Conservation (phyloP, 1,139 yeast genomes). For the Diutina ranongensis region DNA sequence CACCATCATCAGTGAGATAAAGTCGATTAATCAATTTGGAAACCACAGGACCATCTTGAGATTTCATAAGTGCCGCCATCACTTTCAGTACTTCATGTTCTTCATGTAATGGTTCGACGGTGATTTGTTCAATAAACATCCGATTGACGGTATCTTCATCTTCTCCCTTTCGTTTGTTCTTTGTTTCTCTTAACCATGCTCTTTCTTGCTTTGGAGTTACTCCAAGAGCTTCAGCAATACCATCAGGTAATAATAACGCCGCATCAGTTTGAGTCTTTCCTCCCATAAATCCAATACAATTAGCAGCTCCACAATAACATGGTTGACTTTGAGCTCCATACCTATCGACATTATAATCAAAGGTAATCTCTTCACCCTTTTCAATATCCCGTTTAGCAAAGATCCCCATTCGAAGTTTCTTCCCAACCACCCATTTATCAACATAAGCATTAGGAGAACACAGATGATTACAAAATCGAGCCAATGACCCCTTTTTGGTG, state of each 20-base stretch:
- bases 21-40: slow-evolving; percentile 60
- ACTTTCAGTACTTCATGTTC: slow-evolving; percentile 63
- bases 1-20: slow-evolving; percentile 39
- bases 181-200: slow-evolving; percentile 53
- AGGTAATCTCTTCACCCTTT: slow-evolving; percentile 86
- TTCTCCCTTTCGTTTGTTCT: slow-evolving; percentile 31
- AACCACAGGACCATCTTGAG: slow-evolving; percentile 58
- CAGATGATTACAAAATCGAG: slow-evolving; percentile 89
- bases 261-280: slow-evolving; percentile 95
- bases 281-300: slow-evolving; percentile 88
- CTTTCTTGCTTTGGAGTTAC: slow-evolving; percentile 50
- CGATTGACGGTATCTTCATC: slow-evolving; percentile 53
- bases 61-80: slow-evolving; percentile 72
- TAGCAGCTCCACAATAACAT: slow-evolving; percentile 88
- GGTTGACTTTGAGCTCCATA: slow-evolving; percentile 93
- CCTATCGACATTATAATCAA: slow-evolving; percentile 92
- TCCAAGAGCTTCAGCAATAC: slow-evolving; percentile 78
- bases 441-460: slow-evolving; percentile 91
- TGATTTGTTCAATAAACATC: slow-evolving; percentile 50
- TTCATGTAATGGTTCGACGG: slow-evolving; percentile 36
- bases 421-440: slow-evolving; percentile 95
- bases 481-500: slow-evolving; percentile 75
- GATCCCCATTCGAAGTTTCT: slow-evolving; percentile 85
- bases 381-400: slow-evolving; percentile 67
- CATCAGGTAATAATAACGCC: slow-evolving; percentile 72